These are phyloP conservation scores for Neopestalotiopsis sp. DNA, from an alignment of 2,329 filamentous ascomycete genomes.

Conservation along the genomic window DNA sequence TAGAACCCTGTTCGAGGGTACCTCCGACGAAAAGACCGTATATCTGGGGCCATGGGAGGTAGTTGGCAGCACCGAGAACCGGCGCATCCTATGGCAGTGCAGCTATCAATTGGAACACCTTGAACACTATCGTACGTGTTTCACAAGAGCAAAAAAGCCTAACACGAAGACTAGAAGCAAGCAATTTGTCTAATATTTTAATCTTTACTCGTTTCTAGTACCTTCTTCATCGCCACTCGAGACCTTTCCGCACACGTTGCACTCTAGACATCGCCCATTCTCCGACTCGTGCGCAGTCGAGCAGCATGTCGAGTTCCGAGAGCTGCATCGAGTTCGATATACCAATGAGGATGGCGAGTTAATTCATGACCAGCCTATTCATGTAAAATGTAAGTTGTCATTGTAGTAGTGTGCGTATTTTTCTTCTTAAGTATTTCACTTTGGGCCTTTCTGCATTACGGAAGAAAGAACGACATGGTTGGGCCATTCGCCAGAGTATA, in stretches of 20 bases:
- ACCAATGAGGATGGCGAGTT: conserved; percentile 50
- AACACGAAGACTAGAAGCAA: neutral
- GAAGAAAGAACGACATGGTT: neutral
- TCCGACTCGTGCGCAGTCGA: conserved; percentile 55
- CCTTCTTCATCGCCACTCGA: conserved; percentile 50
- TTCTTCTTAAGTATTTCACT: no score
- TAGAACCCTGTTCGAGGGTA: conserved; percentile 57
- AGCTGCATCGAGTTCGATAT: conserved; percentile 54
- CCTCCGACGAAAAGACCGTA: conserved; percentile 52
- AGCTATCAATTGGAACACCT: conserved; percentile 57
- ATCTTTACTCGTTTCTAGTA: conserved; percentile 36
- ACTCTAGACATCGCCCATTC: conserved; percentile 55
- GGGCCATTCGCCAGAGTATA: no score
- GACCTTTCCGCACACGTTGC: conserved; percentile 53
- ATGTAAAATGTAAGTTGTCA: conserved; percentile 42
- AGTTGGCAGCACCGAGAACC: conserved; percentile 49
- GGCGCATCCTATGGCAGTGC: conserved; percentile 57
- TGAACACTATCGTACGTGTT: conserved; percentile 53
- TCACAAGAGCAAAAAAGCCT: no score
- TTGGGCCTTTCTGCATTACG: no score
- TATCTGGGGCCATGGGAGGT: conserved; percentile 61
- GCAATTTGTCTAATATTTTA: conserved; percentile 1
- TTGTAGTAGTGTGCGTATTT: neutral
- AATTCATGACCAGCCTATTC: conserved; percentile 52
- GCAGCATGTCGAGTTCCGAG: conserved; percentile 51